Evolutionary conservation across 768 basidiomycete genomes (phyloP).

Genomic region (Xerocomellus chrysenteron): DNA sequence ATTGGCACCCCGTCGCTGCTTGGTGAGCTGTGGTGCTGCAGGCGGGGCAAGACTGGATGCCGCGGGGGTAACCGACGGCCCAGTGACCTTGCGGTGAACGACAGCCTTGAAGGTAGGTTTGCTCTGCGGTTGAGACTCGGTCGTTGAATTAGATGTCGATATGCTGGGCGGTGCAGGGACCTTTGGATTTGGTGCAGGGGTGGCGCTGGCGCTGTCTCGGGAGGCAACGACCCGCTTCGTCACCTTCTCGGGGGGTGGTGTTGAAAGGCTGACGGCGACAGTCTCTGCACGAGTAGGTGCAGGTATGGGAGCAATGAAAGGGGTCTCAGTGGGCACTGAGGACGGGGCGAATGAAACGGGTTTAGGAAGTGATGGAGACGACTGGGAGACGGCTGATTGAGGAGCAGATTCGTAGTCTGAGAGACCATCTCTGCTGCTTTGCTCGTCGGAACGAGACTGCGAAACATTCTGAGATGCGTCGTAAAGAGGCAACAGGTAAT

Average conservation of each 20-base stretch:
- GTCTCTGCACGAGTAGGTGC: neutral
- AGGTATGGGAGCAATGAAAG: neutral
- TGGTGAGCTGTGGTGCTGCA: constrained; percentile 28
- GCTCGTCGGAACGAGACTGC: neutral
- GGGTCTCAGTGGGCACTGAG: neutral
- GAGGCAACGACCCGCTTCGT: neutral
- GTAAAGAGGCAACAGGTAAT: neutral
- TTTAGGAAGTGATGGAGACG: constrained; percentile 3
- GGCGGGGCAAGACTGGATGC: constrained; percentile 14
- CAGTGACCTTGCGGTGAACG: constrained; percentile 55
- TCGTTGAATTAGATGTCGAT: constrained; percentile 7
- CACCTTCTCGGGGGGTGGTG: neutral
- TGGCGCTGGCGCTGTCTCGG: neutral
- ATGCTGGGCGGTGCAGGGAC: constrained; percentile 1
- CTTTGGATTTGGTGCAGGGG: constrained; percentile 3
- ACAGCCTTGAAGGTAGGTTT: constrained; percentile 50
- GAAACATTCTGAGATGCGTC: constrained; percentile 5
- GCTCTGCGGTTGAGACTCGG: constrained; percentile 3
- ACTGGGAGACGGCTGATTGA: constrained; percentile 12
- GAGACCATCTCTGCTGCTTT: constrained; percentile 1
- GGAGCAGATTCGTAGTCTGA: constrained; percentile 18
- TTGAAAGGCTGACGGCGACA: neutral
- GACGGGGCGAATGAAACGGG: neutral
- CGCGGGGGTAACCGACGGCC: constrained; percentile 26
- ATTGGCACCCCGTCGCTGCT: constrained; percentile 29